phyloP scores from a whole-genome alignment of 495 filamentous ascomycete species.

The Patellaria atrata region DNA sequence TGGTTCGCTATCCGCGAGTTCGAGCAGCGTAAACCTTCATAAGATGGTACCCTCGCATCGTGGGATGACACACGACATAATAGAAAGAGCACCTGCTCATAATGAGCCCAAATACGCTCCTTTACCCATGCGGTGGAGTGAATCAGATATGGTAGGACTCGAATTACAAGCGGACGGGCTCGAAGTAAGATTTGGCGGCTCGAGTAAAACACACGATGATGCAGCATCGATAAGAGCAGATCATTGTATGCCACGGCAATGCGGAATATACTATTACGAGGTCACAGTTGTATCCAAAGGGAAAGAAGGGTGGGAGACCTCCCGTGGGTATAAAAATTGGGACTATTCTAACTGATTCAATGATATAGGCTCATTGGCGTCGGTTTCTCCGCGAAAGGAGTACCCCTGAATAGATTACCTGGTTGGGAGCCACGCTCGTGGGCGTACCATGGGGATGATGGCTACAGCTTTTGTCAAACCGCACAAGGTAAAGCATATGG shows the following conservation, averaged over 20 bases:
- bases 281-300: slow-evolving; percentile 71
- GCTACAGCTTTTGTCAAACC: slow-evolving; percentile 64
- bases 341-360: slow-evolving; percentile 11
- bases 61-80: slow-evolving; percentile 72
- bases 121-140: slow-evolving; percentile 73
- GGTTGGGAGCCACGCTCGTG: slow-evolving; percentile 95
- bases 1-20: slow-evolving; percentile 45
- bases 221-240: slow-evolving; percentile 75
- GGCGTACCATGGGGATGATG: slow-evolving; percentile 97
- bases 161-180: slow-evolving; percentile 62
- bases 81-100: slow-evolving; percentile 54
- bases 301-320: slow-evolving; percentile 63
- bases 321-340: slow-evolving; percentile 2
- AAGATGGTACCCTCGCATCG: slow-evolving; percentile 60
- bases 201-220: slow-evolving; percentile 54
- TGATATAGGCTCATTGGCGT: slow-evolving; percentile 61
- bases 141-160: slow-evolving; percentile 50
- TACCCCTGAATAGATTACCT: slow-evolving; percentile 65
- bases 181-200: slow-evolving; percentile 61
- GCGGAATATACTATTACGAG: slow-evolving; percentile 95
- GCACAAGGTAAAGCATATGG: slow-evolving; percentile 66
- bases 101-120: slow-evolving; percentile 44
- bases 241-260: slow-evolving; percentile 78
- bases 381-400: slow-evolving; percentile 66
- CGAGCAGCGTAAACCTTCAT: slow-evolving; percentile 48